Conservation (phyloP, 805 yeast genomes). For the Scheffersomyces ergatensis region DNA sequence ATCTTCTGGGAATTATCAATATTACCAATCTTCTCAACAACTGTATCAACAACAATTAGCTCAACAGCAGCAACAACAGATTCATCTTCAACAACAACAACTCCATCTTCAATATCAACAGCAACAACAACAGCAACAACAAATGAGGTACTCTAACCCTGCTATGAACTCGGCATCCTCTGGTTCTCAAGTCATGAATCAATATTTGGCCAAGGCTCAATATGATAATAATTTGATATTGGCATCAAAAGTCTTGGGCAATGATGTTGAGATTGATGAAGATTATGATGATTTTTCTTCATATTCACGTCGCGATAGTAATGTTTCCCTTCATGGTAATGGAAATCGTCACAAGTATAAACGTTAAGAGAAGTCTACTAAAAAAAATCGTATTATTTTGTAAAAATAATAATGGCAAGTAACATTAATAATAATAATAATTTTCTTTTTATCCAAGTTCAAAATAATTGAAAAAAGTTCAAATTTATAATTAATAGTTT, state of each 20-base stretch:
- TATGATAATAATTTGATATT: slow-evolving; percentile 57
- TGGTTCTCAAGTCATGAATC: slow-evolving; percentile 77
- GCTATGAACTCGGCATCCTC: slow-evolving; percentile 19
- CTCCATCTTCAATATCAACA: not conserved
- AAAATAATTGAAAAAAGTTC: no score
- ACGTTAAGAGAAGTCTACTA: no score
- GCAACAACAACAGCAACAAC: slow-evolving; percentile 2
- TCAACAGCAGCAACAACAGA: not conserved
- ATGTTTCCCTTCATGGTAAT: slow-evolving; percentile 1
- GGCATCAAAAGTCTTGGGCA: slow-evolving; percentile 23
- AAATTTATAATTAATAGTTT: no score
- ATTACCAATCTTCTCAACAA: not conserved
- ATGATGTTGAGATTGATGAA: slow-evolving; percentile 16
- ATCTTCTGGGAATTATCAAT: not conserved
- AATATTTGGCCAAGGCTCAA: slow-evolving; percentile 70
- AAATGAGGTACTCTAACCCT: not conserved
- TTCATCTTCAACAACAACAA: no score
- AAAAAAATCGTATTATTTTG: no score
- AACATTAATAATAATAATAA: no score
- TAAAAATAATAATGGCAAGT: no score
- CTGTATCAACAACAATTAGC: not conserved
- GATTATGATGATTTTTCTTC: slow-evolving; percentile 7
- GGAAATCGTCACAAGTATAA: no score
- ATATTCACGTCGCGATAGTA: not conserved
- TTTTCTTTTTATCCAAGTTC: no score